These are phyloP conservation scores for Bremia lactucae DNA, from an alignment of 352 stramenopile genomes.

Conservation along the genomic window DNA sequence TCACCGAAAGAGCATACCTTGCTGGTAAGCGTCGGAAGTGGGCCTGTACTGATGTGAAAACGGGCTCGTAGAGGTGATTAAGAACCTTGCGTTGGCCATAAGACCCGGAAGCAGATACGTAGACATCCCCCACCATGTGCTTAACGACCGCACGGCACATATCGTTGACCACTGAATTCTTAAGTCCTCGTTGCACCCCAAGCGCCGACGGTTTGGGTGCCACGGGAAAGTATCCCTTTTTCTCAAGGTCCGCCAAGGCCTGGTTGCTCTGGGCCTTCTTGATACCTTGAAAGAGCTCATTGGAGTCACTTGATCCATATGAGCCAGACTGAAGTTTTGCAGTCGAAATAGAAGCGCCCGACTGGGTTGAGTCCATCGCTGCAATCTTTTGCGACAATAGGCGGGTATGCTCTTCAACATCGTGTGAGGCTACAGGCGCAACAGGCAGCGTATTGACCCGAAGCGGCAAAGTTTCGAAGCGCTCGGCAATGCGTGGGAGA, in stretches of 20 bases:
- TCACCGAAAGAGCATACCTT: constrained; percentile 74
- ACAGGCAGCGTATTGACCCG: constrained; percentile 32
- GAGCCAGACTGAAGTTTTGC: constrained; percentile 44
- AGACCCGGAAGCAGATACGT: constrained; percentile 56
- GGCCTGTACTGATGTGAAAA: constrained; percentile 76
- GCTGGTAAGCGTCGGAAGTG: constrained; percentile 75
- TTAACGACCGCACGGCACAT: constrained; percentile 83
- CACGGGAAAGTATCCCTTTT: constrained; percentile 72
- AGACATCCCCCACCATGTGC: constrained; percentile 84
- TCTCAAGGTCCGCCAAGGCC: constrained; percentile 70
- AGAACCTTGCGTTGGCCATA: constrained; percentile 67
- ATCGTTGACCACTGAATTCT: constrained; percentile 82
- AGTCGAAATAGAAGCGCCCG: constrained; percentile 2
- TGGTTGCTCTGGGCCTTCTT: constrained; percentile 76
- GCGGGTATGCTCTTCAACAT: constrained; percentile 42
- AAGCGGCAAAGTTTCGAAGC: constrained; percentile 44
- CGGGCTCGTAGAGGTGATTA: constrained; percentile 79
- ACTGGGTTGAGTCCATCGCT: constrained; percentile 16
- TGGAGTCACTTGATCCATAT: constrained; percentile 26
- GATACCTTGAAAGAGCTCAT: constrained; percentile 30
- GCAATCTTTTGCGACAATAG: constrained; percentile 57
- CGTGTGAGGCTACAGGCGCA: constrained; percentile 9
- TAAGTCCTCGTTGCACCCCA: constrained; percentile 71
- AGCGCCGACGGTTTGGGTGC: constrained; percentile 65
- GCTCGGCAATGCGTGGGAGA: constrained; percentile 61